Evolutionary conservation across 768 basidiomycete species (phyloP).

Genomic region (Collybiopsis confluens): DNA sequence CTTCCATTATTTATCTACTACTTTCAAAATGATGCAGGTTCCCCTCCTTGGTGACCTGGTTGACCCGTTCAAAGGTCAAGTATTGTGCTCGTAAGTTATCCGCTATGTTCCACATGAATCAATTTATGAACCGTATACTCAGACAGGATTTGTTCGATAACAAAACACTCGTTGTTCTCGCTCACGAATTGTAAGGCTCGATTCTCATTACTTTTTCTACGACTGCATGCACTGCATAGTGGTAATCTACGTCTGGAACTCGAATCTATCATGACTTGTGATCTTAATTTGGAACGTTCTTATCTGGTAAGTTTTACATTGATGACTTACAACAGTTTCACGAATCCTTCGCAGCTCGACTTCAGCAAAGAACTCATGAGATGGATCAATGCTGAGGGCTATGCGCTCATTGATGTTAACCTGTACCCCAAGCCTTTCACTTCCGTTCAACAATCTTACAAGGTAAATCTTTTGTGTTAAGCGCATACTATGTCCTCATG

Average conservation of each 20-base stretch:
- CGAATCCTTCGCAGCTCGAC: conserved; percentile 57
- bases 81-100: conserved; percentile 80
- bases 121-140: neutral
- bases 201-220: too few species aligned
- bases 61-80: conserved; percentile 71
- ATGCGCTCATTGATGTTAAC: conserved; percentile 83
- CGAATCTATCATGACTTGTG: conserved; percentile 65
- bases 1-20: conserved; percentile 75
- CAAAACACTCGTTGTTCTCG: conserved; percentile 76
- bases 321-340: neutral
- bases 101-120: neutral
- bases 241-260: conserved; percentile 86
- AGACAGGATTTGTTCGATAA: conserved; percentile 79
- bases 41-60: conserved; percentile 71
- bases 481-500: neutral
- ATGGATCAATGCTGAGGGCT: conserved; percentile 69
- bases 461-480: conserved; percentile 22
- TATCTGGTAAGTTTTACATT: conserved; percentile 58
- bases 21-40: conserved; percentile 74
- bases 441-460: conserved; percentile 16
- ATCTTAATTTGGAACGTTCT: conserved; percentile 75
- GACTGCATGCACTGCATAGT: conserved; percentile 33
- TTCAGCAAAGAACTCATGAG: conserved; percentile 73
- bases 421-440: conserved; percentile 59
- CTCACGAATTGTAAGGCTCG: conserved; percentile 86